phyloP scores from a whole-genome alignment of 164 flowering plant species.

The Nymphaea thermarum region DNA sequence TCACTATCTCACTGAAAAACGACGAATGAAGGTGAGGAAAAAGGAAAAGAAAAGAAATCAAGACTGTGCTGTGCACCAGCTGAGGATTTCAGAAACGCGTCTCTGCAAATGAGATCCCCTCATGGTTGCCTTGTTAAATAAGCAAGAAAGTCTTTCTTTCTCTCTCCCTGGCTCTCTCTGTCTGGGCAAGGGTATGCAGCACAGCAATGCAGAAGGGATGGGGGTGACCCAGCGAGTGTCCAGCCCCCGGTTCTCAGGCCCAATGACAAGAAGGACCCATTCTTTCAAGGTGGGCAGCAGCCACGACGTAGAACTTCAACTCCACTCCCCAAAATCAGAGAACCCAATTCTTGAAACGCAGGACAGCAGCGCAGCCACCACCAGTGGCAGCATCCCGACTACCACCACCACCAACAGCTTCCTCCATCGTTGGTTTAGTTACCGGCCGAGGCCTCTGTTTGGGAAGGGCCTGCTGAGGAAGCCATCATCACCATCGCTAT shows the following conservation, averaged over 20 bases:
- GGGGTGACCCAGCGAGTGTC: slow-evolving; percentile 54
- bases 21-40: too few relatives aligned
- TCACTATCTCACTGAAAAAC: too few relatives aligned
- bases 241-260: slow-evolving; percentile 79
- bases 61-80: too few relatives aligned
- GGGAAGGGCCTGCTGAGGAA: slow-evolving; percentile 14
- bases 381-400: slow-evolving; percentile 1
- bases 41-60: too few relatives aligned
- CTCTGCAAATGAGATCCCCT: neutral
- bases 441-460: neutral
- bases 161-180: neutral
- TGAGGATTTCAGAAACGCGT: too few relatives aligned
- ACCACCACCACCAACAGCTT: neutral
- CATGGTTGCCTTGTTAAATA: neutral
- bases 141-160: neutral
- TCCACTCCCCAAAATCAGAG: slow-evolving; percentile 78
- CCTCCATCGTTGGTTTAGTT: neutral
- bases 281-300: slow-evolving; percentile 55
- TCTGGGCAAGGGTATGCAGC: neutral
- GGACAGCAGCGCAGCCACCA: neutral
- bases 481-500: slow-evolving; percentile 16
- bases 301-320: slow-evolving; percentile 61
- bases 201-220: slow-evolving; percentile 3
- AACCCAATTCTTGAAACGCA: neutral
- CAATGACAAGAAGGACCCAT: slow-evolving; percentile 74